Base-by-base conservation (phyloP, 148 eudicot genomes). In the Fagopyrum esculentum region DNA sequence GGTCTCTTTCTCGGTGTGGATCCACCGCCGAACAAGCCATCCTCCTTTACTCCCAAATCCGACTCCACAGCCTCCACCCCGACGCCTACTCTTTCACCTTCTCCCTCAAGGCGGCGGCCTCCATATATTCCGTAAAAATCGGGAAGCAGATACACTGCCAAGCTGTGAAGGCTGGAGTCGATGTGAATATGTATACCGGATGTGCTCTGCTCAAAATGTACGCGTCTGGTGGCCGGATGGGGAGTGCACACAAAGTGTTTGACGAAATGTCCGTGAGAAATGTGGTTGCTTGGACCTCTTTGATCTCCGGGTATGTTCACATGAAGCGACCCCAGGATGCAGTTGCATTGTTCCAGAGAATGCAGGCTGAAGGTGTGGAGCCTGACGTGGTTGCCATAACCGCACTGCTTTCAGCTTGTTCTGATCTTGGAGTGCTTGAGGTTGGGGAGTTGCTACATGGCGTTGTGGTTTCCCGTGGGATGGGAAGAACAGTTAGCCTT, bases 261-360 rank as follows among this genome's bases (percentile, higher is more conserved):
- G 82, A 77, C 68, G 72, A n/a, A 1, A 88, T 84, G 89, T 83
- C 86, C 16, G 57, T 45, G 40, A 89, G 78, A 77, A 87, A 87
- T 87, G 90, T 89, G 77, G 82, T 90, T 76, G 88, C 92, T 51
- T 92, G 97, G 95, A 90, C 97, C 55, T 78, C 87, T 54, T 47
- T 90, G 72, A 86, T 92, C 73, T 77, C 89, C 1, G 90, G 90
- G 11, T 92, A 85, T 75, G 85, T 75, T 73, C 89, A 82, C 19
- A 77, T 64, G 45, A 80, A 71, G 40, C 77, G 73, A 60, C 84
- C 85, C 0, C 54, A 35, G 2, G 85, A 89, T 15, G 92, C 92
- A 6, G 74, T 89, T 59, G 50, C 44, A 45, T 11, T 82, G 10
- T 89, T 89, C 71, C 66, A 45, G 12, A 79, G 79, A 71, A 85